Base-by-base conservation (phyloP, 345 rosid species). In the Lagerstroemia speciosa region DNA sequence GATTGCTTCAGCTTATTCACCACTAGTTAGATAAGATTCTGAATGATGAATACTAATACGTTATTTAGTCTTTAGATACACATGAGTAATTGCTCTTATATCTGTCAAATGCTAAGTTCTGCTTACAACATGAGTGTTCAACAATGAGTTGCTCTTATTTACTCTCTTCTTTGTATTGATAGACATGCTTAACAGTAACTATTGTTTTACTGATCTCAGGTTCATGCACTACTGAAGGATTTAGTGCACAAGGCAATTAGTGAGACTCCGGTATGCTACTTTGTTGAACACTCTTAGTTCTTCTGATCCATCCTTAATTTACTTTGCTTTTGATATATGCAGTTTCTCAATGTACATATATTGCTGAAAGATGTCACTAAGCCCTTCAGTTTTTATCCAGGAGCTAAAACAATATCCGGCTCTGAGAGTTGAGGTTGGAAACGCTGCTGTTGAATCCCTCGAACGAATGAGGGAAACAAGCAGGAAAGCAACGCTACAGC, bases 351-450 rank as follows among this genome's bases (percentile, higher is more conserved):
- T 50, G 26, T 9, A n/a, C n/a, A n/a, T 58, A 12, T 58, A 9
- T 29, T 55, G 29, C 34, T 58, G 29, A 16, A 3, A 26, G 29
- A 27, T 58, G 63, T 30, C 19, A 14, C 33, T 58, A 6, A 58
- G 50, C 33, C 2, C 8, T 33, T 67, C 27, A 67, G 27, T 64
- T 64, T 9, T 33, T 36, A 17, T 64, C 69, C 89, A 94, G 99
- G 99, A 95, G 76, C 76, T 95, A 66, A 90, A 86, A 84, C 99
- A 95, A 80, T 95, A 92, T 71, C 99, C 99, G 70, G 96, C 91
- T 67, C 87, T 95, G 65, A 85, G 98, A 81, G 97, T 82, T 34
- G 98, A 91, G 77, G 97, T 95, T 50, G 71, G 81, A 62, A 92
- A 95, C 71, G 99, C 99, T 30, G 99, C 99, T 48, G 50, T 83